These are phyloP conservation scores for Xylariales sp. DNA, from an alignment of 2,329 filamentous ascomycete species.

Conservation along the genomic window DNA sequence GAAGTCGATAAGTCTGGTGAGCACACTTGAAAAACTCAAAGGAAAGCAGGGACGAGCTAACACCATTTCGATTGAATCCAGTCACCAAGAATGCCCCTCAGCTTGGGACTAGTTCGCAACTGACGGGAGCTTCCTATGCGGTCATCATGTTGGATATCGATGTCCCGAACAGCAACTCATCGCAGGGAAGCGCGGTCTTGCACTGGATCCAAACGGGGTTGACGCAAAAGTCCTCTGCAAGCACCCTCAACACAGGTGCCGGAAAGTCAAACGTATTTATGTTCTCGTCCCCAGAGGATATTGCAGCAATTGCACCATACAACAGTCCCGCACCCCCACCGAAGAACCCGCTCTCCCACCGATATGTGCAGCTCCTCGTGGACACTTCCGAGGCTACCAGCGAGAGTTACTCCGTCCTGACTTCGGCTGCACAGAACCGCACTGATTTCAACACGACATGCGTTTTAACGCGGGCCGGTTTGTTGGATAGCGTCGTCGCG, in stretches of 20 bases:
- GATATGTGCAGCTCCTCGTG: slow-evolving; percentile 25
- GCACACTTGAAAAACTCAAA: too few species aligned
- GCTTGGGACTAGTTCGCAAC: slow-evolving; percentile 28
- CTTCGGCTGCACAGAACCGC: slow-evolving; percentile 18
- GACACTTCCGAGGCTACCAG: slow-evolving; percentile 21
- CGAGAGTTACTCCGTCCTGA: slow-evolving; percentile 16
- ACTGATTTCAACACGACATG: slow-evolving; percentile 18
- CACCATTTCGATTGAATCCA: too few species aligned
- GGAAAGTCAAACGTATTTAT: slow-evolving; percentile 15
- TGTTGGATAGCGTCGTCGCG: slow-evolving; percentile 25
- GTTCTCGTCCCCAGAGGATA: slow-evolving; percentile 15
- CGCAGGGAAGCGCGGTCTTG: slow-evolving; percentile 31
- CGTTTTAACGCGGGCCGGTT: slow-evolving; percentile 20
- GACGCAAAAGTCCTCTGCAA: slow-evolving; percentile 18
- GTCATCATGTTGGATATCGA: slow-evolving; percentile 42
- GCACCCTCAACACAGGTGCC: slow-evolving; percentile 21
- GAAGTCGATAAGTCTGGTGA: slow-evolving; percentile 32
- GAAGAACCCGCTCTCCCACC: slow-evolving; percentile 21
- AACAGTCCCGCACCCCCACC: slow-evolving; percentile 22
- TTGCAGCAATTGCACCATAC: slow-evolving; percentile 19
- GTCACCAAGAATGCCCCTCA: slow-evolving; percentile 28
- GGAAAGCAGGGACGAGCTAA: too few species aligned
- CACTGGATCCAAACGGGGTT: slow-evolving; percentile 40
- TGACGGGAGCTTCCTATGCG: slow-evolving; percentile 36
- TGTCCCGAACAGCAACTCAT: slow-evolving; percentile 37